A percentile compares a stretch with the other conserved stretches of the same genome.
phyloP scores from a whole-genome alignment of 805 yeast species.

The Metschnikowia baotianmanensis region DNA sequence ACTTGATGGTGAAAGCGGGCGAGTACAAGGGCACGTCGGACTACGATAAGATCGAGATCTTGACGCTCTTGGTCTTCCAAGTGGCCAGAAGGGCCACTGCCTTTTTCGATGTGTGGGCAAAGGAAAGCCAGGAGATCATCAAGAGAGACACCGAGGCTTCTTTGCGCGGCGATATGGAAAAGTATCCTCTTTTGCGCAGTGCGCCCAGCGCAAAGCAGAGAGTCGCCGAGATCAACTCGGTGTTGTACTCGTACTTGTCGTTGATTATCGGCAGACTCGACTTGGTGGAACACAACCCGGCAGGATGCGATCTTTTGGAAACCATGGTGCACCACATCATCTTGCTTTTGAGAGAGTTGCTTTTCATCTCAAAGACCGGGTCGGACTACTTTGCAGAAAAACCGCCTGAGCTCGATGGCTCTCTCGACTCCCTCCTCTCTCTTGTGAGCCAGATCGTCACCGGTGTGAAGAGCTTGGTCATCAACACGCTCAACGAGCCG shows the following conservation, averaged over 20 bases:
- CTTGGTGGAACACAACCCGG: slow-evolving; percentile 68
- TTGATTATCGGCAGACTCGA: slow-evolving; percentile 74
- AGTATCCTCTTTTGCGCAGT: slow-evolving; percentile 43
- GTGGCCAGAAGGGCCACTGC: slow-evolving; percentile 62
- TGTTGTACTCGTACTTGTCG: slow-evolving; percentile 59
- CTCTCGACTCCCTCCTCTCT: slow-evolving; percentile 57
- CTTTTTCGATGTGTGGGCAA: slow-evolving; percentile 70
- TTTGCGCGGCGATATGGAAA: slow-evolving; percentile 36
- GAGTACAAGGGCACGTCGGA: slow-evolving; percentile 66
- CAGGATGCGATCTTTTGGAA: slow-evolving; percentile 68
- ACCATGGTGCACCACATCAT: slow-evolving; percentile 67
- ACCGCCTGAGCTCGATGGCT: slow-evolving; percentile 43
- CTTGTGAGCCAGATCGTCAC: slow-evolving; percentile 64
- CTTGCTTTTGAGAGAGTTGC: slow-evolving; percentile 58
- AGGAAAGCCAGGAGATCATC: slow-evolving; percentile 52
- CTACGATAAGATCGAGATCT: slow-evolving; percentile 54
- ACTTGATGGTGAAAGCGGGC: slow-evolving; percentile 71
- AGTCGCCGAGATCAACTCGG: slow-evolving; percentile 60
- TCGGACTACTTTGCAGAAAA: slow-evolving; percentile 38
- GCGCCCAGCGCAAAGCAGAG: slow-evolving; percentile 67
- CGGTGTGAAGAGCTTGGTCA: slow-evolving; percentile 60
- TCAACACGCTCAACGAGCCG: slow-evolving; percentile 47
- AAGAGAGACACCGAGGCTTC: slow-evolving; percentile 34
- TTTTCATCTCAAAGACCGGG: slow-evolving; percentile 55
- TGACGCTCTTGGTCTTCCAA: slow-evolving; percentile 63